These are phyloP conservation scores for Ascochyta lentis DNA, from an alignment of 2,329 filamentous ascomycete genomes.

Conservation along the genomic window DNA sequence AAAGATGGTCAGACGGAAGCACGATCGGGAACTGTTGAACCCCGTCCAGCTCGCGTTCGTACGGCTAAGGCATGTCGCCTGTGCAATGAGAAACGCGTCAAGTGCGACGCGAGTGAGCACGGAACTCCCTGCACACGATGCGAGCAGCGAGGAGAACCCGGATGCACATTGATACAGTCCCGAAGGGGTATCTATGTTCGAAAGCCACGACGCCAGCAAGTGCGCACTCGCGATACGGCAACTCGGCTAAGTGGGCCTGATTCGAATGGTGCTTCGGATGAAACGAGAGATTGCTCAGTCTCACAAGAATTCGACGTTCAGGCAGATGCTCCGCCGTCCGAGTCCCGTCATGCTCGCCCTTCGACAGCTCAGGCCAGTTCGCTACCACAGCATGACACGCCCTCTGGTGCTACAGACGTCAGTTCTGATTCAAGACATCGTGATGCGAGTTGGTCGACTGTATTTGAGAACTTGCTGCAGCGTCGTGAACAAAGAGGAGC, in stretches of 20 bases:
- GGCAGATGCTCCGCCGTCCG: neutral
- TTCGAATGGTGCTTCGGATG: no score
- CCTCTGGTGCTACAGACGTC: neutral
- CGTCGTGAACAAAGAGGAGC: neutral
- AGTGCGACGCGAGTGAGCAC: slow-evolving; percentile 13
- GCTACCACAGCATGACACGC: neutral
- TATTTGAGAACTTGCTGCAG: slow-evolving; percentile 6
- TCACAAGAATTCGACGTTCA: neutral
- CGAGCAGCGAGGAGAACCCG: slow-evolving; percentile 4
- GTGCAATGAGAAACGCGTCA: slow-evolving; percentile 14
- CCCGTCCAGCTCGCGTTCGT: slow-evolving; percentile 2
- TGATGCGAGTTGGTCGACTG: slow-evolving; percentile 10
- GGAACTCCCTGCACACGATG: slow-evolving; percentile 11
- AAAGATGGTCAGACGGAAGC: neutral
- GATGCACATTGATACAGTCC: slow-evolving; percentile 8
- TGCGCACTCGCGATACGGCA: neutral
- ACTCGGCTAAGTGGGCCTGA: neutral
- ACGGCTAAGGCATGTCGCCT: slow-evolving; percentile 14
- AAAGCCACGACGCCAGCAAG: slow-evolving; percentile 7
- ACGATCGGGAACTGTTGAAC: neutral
- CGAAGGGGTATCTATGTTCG: slow-evolving; percentile 13
- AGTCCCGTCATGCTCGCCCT: neutral
- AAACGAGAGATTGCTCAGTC: neutral
- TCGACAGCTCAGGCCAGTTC: neutral
- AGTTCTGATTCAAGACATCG: neutral